These are phyloP conservation scores for Entonaema liquescens DNA, from an alignment of 495 filamentous ascomycete genomes.

Conservation along the genomic window DNA sequence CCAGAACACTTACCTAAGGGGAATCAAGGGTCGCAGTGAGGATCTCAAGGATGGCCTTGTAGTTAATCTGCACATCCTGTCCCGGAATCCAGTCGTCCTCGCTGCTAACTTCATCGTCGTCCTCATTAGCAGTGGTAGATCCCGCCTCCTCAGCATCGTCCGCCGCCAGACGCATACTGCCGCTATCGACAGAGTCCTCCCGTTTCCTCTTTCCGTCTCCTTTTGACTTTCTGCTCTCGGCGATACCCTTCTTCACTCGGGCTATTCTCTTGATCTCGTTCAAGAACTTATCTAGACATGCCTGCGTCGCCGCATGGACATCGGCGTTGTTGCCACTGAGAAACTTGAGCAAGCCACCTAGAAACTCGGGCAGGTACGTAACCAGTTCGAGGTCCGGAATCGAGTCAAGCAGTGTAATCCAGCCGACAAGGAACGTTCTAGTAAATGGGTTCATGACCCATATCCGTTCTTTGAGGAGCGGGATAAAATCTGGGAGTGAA, in stretches of 20 bases:
- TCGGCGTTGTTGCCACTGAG: constrained; percentile 90
- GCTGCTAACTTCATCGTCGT: constrained; percentile 61
- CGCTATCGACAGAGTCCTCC: constrained; percentile 70
- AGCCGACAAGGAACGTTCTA: constrained; percentile 91
- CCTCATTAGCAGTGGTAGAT: constrained; percentile 68
- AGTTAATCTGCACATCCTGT: constrained; percentile 95
- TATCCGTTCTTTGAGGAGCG: constrained; percentile 90
- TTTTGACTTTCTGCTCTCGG: constrained; percentile 79
- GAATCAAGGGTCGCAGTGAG: constrained; percentile 90
- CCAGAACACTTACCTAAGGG: constrained; percentile 68
- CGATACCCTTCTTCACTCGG: constrained; percentile 88
- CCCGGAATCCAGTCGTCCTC: constrained; percentile 97
- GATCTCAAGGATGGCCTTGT: constrained; percentile 90
- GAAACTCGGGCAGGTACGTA: constrained; percentile 87
- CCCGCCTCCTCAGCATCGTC: constrained; percentile 63
- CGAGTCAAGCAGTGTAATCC: constrained; percentile 94
- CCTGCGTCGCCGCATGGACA: constrained; percentile 91
- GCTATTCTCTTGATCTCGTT: constrained; percentile 95
- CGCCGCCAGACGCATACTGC: constrained; percentile 54
- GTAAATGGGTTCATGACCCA: constrained; percentile 94
- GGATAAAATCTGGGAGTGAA: constrained; percentile 90
- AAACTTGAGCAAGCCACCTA: constrained; percentile 90
- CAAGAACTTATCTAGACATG: constrained; percentile 89
- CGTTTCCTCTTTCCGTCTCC: constrained; percentile 72
- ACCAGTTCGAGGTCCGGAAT: constrained; percentile 98